Conservation (phyloP, 352 stramenopile species). For the Phytophthora megakarya region DNA sequence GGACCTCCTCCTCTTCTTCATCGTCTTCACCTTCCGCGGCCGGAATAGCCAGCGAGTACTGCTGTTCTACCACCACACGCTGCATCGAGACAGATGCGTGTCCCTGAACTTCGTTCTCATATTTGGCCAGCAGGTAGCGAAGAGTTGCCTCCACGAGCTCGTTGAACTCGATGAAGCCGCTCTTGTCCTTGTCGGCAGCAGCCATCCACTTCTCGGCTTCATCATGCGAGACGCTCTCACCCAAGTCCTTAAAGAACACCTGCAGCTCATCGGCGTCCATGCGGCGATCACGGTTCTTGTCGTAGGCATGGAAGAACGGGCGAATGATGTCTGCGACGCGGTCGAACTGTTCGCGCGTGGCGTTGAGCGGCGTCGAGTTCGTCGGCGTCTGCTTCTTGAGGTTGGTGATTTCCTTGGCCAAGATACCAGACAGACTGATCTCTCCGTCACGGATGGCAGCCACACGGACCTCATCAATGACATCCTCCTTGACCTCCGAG, state of each 20-base stretch:
- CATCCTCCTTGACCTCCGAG: conserved; percentile 64
- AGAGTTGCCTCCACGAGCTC: conserved; percentile 94
- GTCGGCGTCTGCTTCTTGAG: conserved; percentile 52
- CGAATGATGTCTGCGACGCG: conserved; percentile 92
- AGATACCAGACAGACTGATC: conserved; percentile 81
- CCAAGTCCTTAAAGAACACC: conserved; percentile 94
- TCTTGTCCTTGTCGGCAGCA: conserved; percentile 92
- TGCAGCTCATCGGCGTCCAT: conserved; percentile 93
- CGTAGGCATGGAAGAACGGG: conserved; percentile 94
- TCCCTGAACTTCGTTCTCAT: conserved; percentile 62
- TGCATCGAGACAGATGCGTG: conserved; percentile 61
- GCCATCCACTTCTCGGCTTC: conserved; percentile 86
- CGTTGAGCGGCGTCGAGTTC: conserved; percentile 56
- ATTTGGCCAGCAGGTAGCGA: conserved; percentile 83
- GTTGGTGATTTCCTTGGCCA: conserved; percentile 77
- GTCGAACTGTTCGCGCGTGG: conserved; percentile 55
- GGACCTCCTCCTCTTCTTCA: conserved; percentile 94
- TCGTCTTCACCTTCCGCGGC: conserved; percentile 79
- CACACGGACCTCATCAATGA: conserved; percentile 75
- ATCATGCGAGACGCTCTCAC: conserved; percentile 83
- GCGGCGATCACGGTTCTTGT: conserved; percentile 89
- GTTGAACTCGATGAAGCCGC: conserved; percentile 92
- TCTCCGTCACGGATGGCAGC: conserved; percentile 71
- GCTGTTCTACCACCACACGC: conserved; percentile 50
- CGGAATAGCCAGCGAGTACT: conserved; percentile 45